These are phyloP conservation scores for Eucalyptus regnans DNA, from an alignment of 345 rosid genomes.

Conservation along the genomic window DNA sequence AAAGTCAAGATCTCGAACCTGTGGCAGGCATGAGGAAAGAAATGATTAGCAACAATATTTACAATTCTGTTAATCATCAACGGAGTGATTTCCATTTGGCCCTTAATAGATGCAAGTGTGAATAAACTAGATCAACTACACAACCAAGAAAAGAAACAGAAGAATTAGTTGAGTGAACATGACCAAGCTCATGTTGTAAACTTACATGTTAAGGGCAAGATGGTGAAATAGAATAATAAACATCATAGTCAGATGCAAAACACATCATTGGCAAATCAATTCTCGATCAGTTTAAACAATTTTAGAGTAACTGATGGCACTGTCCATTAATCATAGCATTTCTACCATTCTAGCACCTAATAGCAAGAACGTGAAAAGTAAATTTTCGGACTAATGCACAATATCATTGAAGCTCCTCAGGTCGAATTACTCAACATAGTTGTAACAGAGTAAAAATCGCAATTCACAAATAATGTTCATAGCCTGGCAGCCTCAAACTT, in stretches of 20 bases:
- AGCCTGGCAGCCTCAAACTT: not conserved
- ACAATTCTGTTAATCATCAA: not conserved
- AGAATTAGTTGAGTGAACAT: not conserved
- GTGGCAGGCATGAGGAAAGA: not conserved
- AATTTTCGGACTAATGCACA: not conserved
- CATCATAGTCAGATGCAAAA: not conserved
- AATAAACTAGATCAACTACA: not conserved
- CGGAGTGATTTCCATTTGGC: not conserved
- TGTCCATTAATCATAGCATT: not conserved
- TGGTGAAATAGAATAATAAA: not conserved
- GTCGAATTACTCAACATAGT: not conserved
- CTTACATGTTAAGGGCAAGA: not conserved
- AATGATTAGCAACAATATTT: not conserved
- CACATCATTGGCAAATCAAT: not conserved
- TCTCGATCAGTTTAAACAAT: not conserved
- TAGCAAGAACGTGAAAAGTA: not conserved
- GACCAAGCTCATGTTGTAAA: not conserved
- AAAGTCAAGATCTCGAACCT: slow-evolving; percentile 90
- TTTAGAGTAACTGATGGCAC: not conserved
- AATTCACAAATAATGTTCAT: not conserved
- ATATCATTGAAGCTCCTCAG: not conserved
- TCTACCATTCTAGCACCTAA: not conserved
- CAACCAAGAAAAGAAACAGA: not conserved
- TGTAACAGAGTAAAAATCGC: not conserved
- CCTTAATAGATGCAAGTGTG: not conserved